phyloP scores from a whole-genome alignment of 257 asterid species.

The Jacaranda copaia region DNA sequence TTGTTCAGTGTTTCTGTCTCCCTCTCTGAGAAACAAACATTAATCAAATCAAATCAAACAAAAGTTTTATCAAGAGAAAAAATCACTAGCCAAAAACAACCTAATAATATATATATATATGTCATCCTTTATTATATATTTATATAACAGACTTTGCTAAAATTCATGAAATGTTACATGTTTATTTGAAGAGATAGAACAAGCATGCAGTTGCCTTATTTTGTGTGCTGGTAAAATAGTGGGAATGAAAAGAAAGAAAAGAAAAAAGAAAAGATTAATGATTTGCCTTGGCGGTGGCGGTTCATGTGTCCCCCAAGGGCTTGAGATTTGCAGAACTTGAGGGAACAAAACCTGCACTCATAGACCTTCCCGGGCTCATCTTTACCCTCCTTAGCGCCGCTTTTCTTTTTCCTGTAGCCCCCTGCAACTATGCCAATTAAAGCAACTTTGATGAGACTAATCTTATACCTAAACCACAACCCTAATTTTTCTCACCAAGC shows the following conservation, averaged over 20 bases:
- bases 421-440: conserved; percentile 50
- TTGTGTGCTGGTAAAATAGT: too few species aligned
- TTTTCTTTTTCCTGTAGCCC: conserved; percentile 79
- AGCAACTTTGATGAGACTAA: conserved; percentile 62
- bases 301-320: conserved; percentile 99
- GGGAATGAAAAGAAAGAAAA: too few species aligned
- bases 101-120: not conserved
- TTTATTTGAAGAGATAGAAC: not conserved
- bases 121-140: too few species aligned
- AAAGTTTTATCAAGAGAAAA: conserved; percentile 29
- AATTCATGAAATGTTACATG: conserved; percentile 24
- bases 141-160: conserved; percentile 33
- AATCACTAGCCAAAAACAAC: conserved; percentile 34
- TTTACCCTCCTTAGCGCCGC: conserved; percentile 68
- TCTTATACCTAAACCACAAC: conserved; percentile 35
- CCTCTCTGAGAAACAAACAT: conserved; percentile 60
- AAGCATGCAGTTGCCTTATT: too few species aligned
- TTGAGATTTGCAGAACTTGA: conserved; percentile 98
- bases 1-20: conserved; percentile 94
- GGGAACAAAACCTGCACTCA: conserved; percentile 98
- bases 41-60: conserved; percentile 29
- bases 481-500: conserved; percentile 18
- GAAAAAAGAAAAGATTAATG: too few species aligned
- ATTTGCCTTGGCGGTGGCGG: conserved; percentile 95
- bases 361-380: conserved; percentile 79